Evolutionary conservation across 2,329 filamentous ascomycete species (phyloP), one percentile per base, ranked within the genome.

Genomic region (Colletotrichum sp.): DNA sequence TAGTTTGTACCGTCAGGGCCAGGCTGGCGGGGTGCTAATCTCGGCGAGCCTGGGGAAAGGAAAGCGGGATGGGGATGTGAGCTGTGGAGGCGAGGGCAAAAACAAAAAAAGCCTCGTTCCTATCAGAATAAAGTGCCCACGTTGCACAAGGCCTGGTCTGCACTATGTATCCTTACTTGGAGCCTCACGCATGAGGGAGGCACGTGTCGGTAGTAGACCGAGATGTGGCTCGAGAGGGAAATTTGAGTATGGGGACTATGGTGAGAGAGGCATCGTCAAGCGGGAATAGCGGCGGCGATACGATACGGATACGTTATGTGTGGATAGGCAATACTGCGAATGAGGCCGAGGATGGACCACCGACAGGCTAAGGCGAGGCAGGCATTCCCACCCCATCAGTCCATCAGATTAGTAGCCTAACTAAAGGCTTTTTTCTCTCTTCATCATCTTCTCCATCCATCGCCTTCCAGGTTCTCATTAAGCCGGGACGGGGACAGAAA

Each of bases 251-350:
- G 63, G 69, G 69, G 39, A 55, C 26, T n/a, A 52, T 12, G 21
- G 49, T n/a, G 28, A 21, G 15, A 49, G 59, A 62, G n/a, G 39
- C 28, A 68, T 26, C 66, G 49, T 24, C 34, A 16, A 72, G 64
- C 70, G 69, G 73, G 69, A 76, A 76, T 76, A 76, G 69, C 69
- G 70, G 64, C 73, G 73, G 64, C 70, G 70, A 73, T 73, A 67
- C 63, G 63, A 75, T 59, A 73, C 68, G 63, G 72, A 68, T 75
- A 68, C 69, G 55, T 60, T 32, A 9, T 63, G 12, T 36, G 73
- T 76, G 73, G 73, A 73, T 76, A 73, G 39, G 52, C 73, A 76
- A 73, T 76, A 76, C 72, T 73, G 63, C 64, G 73, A 76, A 73
- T 76, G 73, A 73, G 70, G 59, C 73, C 73, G 73, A 76, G 73